phyloP scores from a whole-genome alignment of 2,329 filamentous ascomycete species.

The Tolypocladium endophyticum region DNA sequence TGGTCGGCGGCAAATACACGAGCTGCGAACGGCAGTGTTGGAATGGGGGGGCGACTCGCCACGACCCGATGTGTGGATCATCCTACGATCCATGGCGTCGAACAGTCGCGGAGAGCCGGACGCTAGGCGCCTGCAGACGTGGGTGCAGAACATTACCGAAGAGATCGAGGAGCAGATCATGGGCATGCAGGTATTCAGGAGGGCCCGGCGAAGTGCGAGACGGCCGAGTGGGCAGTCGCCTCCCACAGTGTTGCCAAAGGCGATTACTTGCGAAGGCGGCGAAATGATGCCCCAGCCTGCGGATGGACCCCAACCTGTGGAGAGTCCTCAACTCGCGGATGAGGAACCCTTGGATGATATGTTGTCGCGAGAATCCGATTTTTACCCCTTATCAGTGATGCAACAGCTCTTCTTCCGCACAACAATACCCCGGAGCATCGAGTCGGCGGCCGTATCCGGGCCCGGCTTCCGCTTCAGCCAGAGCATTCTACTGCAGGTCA shows the following conservation, averaged over 20 bases:
- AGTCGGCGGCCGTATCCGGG: slow-evolving; percentile 16
- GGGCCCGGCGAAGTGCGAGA: not conserved
- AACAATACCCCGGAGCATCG: slow-evolving; percentile 25
- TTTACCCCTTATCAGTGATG: slow-evolving; percentile 40
- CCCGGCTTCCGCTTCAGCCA: slow-evolving; percentile 38
- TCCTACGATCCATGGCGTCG: slow-evolving; percentile 34
- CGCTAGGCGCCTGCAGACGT: slow-evolving; percentile 36
- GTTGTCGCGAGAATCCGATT: slow-evolving; percentile 17
- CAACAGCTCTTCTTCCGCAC: slow-evolving; percentile 43
- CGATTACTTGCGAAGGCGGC: not conserved
- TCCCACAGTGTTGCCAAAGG: not conserved
- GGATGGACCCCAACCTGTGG: not conserved
- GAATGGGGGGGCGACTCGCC: slow-evolving; percentile 20
- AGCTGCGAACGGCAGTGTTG: slow-evolving; percentile 28
- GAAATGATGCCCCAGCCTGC: not conserved
- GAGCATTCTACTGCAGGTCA: slow-evolving; percentile 36
- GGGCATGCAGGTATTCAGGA: slow-evolving; percentile 29
- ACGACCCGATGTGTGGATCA: slow-evolving; percentile 37
- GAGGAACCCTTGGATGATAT: not conserved
- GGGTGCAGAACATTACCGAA: slow-evolving; percentile 43
- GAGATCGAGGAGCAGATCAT: slow-evolving; percentile 33
- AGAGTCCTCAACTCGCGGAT: not conserved
- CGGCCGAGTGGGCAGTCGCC: not conserved
- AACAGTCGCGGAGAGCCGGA: slow-evolving; percentile 27
- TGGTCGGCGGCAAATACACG: slow-evolving; percentile 29